Evolutionary conservation across 2,329 filamentous ascomycete genomes (phyloP), one percentile per base, ranked within the genome.

Genomic region (Penicillium brevicompactum): DNA sequence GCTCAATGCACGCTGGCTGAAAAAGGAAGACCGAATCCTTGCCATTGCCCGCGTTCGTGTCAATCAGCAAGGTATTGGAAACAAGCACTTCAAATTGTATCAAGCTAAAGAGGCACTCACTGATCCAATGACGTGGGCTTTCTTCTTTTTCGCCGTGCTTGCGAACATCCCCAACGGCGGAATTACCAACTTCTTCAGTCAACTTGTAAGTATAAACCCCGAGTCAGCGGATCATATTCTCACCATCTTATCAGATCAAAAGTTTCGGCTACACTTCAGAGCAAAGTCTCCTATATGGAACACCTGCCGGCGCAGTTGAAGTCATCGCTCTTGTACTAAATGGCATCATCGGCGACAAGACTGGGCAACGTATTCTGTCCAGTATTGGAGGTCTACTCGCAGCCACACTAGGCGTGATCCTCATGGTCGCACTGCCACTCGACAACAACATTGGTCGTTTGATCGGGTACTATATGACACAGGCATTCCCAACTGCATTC

Each of bases 21-120:
- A 77, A 6, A 82, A 87, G 49, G 79, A 84, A 45, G 90, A 93
- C 61, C 84, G 85, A 10, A 69, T 85, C 0, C 79, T 91, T 40
- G 88, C 87, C 0, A 77, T 92, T 24, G 89, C 91, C 59, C 81
- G 90, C 0, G 84, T 93, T 5, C 80, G 89, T 0, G 80, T 85
- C 21, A 93, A 93, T 63, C 85, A 91, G 68, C 90, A 90, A 56
- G 90, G 90, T 0, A 86, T 89, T 14, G 87, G 87, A 1, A 88
- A 85, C 57, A 85, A 86, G 59, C 81, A 88, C 58, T 89, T 87
- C 72, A 88, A 88, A 59, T 78, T 81, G 75, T 80, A 82, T 18
- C 90, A 94, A 59, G 76, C 88, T 1, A 77, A 82, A 14, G 84
- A 87, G 60, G 82, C 84, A 0, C 64, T 87, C 7, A 53, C 76